Evolutionary conservation across 2,329 filamentous ascomycete species (phyloP), one percentile per base, ranked within the genome.

Genomic region (Rutstroemia sydowiana): DNA sequence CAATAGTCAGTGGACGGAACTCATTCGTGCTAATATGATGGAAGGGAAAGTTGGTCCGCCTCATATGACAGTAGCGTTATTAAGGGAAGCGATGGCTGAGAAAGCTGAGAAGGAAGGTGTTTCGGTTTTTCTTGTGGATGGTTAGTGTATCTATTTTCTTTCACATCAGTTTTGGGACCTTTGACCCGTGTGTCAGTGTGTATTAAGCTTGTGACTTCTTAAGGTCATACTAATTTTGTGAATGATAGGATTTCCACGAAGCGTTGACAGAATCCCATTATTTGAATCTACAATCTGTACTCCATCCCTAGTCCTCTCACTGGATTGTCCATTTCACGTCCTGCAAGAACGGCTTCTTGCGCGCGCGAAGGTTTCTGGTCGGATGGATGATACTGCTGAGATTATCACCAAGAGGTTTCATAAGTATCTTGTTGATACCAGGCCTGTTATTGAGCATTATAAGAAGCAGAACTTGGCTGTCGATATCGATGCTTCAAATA

Each of bases 361-460:
- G 3, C 48, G 48, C 5, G 31, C 40, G 6, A 10, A 50, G 39
- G 2, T 8, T 13, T 26, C 31, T 9, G 30, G 31, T 20, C 40
- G 40, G 3, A 31, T 50, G 8, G 40, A 50, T 31, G 40, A 50
- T 11, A 40, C 11, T 13, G 13, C 9, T 13, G 31, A 18, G 3
- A 45, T 31, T 21, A 45, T 50, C 16, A 21, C 44, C 1, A 45
- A 37, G 8, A 21, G 48, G 13, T 37, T 30, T 14, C 7, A 44
- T 2, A 28, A 50, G 21, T 23, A 36, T 16, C 13, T 30, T 16
- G 5, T 5, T 13, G 23, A 30, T 21, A 45, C 40, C 9, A 16
- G n/a, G n/a, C 48, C 48, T 16, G 48, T 50, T 20, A 23, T 50
- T 37, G 40, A 16, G 5, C 21, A 44, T 30, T 50, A 45, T 21